Percentiles rank a stretch among this genome's conserved stretches.
Conservation (phyloP, 1,284 basidiomycete genomes). For the Cryptococcus sp. region DNA sequence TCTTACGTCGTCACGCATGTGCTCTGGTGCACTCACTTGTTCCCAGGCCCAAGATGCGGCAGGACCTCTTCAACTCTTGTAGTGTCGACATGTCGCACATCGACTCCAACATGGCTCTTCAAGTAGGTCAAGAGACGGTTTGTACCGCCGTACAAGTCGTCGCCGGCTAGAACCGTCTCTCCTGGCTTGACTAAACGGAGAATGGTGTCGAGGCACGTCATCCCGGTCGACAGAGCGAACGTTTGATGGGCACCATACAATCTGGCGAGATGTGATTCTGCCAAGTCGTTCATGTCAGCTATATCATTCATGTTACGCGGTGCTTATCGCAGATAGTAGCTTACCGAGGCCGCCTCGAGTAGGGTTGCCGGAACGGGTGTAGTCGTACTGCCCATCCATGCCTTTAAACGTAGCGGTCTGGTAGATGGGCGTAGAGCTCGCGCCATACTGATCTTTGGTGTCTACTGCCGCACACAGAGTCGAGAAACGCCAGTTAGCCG, state of each 20-base stretch:
- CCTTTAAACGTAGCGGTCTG: constrained; percentile 99
- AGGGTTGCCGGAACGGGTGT: constrained; percentile 93
- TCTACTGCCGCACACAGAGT: constrained; percentile 80
- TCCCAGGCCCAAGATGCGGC: constrained; percentile 66
- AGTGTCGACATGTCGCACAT: constrained; percentile 92
- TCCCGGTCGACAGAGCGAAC: constrained; percentile 91
- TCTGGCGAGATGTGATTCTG: constrained; percentile 90
- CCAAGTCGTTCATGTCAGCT: constrained; percentile 3
- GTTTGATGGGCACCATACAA: constrained; percentile 86
- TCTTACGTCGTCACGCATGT: neutral
- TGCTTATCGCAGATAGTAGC: constrained; percentile 34
- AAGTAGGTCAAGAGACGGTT: constrained; percentile 94
- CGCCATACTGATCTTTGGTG: constrained; percentile 91
- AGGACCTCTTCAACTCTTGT: constrained; percentile 63
- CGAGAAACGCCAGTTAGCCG: constrained; percentile 48
- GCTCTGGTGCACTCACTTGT: constrained; percentile 53
- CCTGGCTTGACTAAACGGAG: constrained; percentile 91
- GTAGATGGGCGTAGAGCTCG: constrained; percentile 94
- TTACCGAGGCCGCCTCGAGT: constrained; percentile 89
- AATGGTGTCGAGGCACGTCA: constrained; percentile 97
- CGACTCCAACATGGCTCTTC: constrained; percentile 80
- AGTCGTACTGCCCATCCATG: constrained; percentile 81
- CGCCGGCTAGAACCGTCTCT: constrained; percentile 92
- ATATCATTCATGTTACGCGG: neutral
- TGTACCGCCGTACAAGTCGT: constrained; percentile 97